A percentile compares a stretch with the other conserved stretches of the same genome.
These are phyloP conservation scores for Amesomyces nigricolor DNA, from an alignment of 2,329 filamentous ascomycete genomes.

Conservation along the genomic window DNA sequence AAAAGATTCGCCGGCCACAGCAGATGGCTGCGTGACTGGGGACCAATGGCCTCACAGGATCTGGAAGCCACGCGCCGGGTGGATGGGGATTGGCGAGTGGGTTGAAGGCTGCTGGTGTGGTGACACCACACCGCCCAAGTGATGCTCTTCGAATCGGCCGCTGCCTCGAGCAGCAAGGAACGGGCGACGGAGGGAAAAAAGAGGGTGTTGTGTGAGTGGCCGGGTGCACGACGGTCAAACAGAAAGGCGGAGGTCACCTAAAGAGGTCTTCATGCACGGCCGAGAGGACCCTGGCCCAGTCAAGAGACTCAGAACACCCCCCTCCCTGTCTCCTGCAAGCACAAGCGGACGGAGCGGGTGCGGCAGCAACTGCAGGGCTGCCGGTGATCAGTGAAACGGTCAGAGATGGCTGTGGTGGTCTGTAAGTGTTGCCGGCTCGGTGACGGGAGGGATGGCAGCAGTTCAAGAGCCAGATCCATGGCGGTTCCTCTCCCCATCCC, in stretches of 20 bases:
- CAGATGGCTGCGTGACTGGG: slow-evolving; percentile 20
- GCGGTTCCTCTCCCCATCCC: slow-evolving; percentile 1
- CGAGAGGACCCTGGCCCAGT: slow-evolving; percentile 14
- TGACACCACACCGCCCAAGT: slow-evolving; percentile 26
- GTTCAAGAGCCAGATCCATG: too few species aligned
- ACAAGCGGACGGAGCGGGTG: slow-evolving; percentile 12
- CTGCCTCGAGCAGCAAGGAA: slow-evolving; percentile 13
- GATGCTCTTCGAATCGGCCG: slow-evolving; percentile 15
- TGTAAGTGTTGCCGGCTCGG: too few species aligned
- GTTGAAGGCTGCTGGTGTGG: slow-evolving; percentile 21
- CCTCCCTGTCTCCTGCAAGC: slow-evolving; percentile 19
- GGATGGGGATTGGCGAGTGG: slow-evolving; percentile 24
- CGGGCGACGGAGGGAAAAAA: slow-evolving; percentile 4
- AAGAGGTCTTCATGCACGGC: slow-evolving; percentile 26
- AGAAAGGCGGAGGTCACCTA: slow-evolving; percentile 16
- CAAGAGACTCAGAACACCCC: slow-evolving; percentile 3
- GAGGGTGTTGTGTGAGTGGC: slow-evolving; percentile 20
- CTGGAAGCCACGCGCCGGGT: slow-evolving; percentile 18
- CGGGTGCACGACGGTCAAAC: slow-evolving; percentile 20
- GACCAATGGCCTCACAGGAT: slow-evolving; percentile 26
- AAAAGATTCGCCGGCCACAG: slow-evolving; percentile 23
- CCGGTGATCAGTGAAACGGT: not conserved
- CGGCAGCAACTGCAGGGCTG: slow-evolving; percentile 13
- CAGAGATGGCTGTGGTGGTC: not conserved
- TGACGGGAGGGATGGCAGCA: too few species aligned